Conservation (phyloP, 805 yeast genomes). For the Metschnikowia kunwiensis region DNA sequence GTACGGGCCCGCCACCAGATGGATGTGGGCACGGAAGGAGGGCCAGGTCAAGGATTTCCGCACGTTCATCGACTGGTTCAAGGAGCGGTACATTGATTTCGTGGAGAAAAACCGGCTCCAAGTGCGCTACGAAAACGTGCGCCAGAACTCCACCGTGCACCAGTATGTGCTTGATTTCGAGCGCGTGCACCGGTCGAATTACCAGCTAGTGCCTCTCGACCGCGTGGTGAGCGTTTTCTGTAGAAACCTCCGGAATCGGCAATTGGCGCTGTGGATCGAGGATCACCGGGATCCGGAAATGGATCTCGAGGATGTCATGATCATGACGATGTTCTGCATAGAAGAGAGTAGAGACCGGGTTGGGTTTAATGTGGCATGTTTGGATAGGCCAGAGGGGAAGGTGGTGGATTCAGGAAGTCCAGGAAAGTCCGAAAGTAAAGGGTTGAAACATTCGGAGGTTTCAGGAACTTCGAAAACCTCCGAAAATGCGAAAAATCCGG, state of each 20-base stretch:
- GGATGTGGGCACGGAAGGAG: slow-evolving; percentile 5
- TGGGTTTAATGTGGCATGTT: no score
- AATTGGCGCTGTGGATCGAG: slow-evolving; percentile 5
- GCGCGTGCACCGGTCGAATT: slow-evolving; percentile 7
- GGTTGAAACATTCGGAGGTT: no score
- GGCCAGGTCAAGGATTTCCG: slow-evolving; percentile 6
- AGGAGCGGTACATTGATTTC: slow-evolving; percentile 5
- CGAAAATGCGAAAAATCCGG: no score
- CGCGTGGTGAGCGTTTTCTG: slow-evolving; percentile 4
- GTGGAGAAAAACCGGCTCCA: slow-evolving; percentile 5
- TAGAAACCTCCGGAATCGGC: slow-evolving; percentile 1
- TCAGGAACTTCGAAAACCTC: no score
- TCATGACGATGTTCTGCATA: slow-evolving; percentile 1
- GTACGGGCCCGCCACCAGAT: slow-evolving; percentile 8
- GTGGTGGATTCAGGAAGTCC: no score
- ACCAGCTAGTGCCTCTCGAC: slow-evolving; percentile 7
- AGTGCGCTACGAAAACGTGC: slow-evolving; percentile 5
- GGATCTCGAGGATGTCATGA: slow-evolving; percentile 6
- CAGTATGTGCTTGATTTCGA: slow-evolving; percentile 8
- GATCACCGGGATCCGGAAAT: not conserved
- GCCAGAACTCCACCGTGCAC: slow-evolving; percentile 5
- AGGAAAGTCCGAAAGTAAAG: no score
- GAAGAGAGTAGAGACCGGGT: no score
- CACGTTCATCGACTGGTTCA: slow-evolving; percentile 7
- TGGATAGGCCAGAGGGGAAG: no score